Base-by-base conservation (phyloP, 2,329 filamentous ascomycete genomes). In the Claviceps pusilla region DNA sequence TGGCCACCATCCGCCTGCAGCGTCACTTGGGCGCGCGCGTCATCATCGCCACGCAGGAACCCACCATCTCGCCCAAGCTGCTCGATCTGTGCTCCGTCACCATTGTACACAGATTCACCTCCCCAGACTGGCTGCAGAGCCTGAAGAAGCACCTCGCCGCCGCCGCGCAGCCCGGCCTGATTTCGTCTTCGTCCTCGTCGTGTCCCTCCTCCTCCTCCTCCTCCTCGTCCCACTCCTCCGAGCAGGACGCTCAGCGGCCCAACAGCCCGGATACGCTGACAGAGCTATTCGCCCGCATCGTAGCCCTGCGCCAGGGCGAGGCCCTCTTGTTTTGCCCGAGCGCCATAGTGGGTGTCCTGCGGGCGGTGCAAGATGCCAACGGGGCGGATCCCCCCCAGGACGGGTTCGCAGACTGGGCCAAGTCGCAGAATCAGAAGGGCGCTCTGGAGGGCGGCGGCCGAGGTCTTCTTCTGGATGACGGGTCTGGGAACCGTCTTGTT, bases 21-120 rank as follows among this genome's bases (percentile, higher is more conserved):
- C 80, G 86, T 0, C 87, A 91, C 62, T 67, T 82, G 0, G 86
- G 76, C 0, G 74, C 77, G 0, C 76, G 86, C 0, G 73, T 89
- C 4, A 64, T 91, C 46, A 82, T 91, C 37, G 82, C 85, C 0
- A 91, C 86, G 0, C 86, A 93, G 62, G 87, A 91, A 61, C 87
- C 86, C 0, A 87, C 84, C 0, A 74, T 90, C 4, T 83, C 82
- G 0, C 79, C 81, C 0, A 74, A 76, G 16, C 73, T 93, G 0
- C 73, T 91, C 0, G 84, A 88, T 53, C 71, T 91, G 0, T 89
- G 83, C 64, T 82, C 79, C 1, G 69, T 86, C n/a, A 85, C 80
- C 0, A 73, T 89, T 16, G 80, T 89, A 0, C 86, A 90, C 62
- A 76, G 83, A 0, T 90, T 90, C 65, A 80, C 74, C 0, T 83